A percentile compares a stretch with the other conserved stretches of the same genome.
Conservation (phyloP, 1,284 basidiomycete genomes). For the Amylostereum areolatum region DNA sequence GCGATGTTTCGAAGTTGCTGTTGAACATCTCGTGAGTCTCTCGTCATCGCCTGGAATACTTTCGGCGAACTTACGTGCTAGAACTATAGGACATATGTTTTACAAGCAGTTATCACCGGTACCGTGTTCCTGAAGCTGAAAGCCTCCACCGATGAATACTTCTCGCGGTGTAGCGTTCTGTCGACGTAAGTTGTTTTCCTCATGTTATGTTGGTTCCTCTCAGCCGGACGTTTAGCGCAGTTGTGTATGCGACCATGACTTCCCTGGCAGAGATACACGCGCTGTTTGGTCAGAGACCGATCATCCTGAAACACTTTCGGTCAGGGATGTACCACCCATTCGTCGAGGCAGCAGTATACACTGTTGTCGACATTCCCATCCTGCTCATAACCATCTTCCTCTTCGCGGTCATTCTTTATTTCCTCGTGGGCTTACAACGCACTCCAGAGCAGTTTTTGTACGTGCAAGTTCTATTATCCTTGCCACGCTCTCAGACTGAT, state of each 20-base stretch:
- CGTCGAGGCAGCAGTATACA: conserved; percentile 50
- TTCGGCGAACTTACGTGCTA: neutral
- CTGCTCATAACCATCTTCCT: too few relatives aligned
- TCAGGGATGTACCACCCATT: conserved; percentile 53
- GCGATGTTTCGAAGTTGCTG: conserved; percentile 3
- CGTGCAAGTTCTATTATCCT: too few relatives aligned
- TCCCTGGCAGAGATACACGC: conserved; percentile 36
- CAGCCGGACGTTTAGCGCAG: conserved; percentile 43
- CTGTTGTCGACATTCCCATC: conserved; percentile 55
- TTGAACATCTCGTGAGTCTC: neutral
- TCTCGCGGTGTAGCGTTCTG: too few relatives aligned
- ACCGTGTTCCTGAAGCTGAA: conserved; percentile 42
- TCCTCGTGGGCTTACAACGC: too few relatives aligned
- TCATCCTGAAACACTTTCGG: conserved; percentile 46
- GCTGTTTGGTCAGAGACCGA: conserved; percentile 49
- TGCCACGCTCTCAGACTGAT: too few relatives aligned
- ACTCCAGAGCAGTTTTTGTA: too few relatives aligned
- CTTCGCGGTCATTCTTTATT: conserved; percentile 53
- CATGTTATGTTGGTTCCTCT: too few relatives aligned
- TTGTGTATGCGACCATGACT: conserved; percentile 35
- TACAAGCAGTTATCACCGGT: conserved; percentile 20
- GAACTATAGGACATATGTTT: conserved; percentile 19
- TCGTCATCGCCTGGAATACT: too few relatives aligned
- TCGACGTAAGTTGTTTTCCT: too few relatives aligned
- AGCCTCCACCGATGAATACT: conserved; percentile 42